phyloP scores from a whole-genome alignment of 495 filamentous ascomycete species.

The Lichenothelia convexa region DNA sequence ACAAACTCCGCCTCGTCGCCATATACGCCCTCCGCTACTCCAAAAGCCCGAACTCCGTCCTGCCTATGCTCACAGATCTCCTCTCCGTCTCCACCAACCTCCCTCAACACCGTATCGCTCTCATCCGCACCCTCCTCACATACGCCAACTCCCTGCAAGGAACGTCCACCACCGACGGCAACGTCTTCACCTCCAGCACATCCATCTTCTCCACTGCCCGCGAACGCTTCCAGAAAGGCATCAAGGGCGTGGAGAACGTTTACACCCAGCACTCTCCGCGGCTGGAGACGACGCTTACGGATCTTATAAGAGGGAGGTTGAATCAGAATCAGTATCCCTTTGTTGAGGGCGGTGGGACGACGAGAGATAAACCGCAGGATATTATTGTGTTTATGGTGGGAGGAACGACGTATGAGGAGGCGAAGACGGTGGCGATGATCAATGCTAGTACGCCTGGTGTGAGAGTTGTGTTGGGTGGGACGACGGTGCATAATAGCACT shows the following conservation, averaged over 20 bases:
- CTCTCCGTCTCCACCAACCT: conserved; percentile 60
- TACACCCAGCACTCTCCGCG: conserved; percentile 94
- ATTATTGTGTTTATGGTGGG: conserved; percentile 88
- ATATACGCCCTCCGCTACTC: conserved; percentile 87
- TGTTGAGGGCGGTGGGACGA: conserved; percentile 66
- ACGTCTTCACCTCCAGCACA: conserved; percentile 78
- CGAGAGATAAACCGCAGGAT: conserved; percentile 88
- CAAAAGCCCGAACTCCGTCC: conserved; percentile 59
- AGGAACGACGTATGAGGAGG: conserved; percentile 88
- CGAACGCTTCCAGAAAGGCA: conserved; percentile 60
- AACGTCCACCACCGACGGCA: conserved; percentile 39
- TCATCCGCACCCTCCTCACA: conserved; percentile 56
- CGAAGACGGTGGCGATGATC: conserved; percentile 78
- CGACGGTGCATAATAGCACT: conserved; percentile 64
- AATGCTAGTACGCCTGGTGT: conserved; percentile 83
- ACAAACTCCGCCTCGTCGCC: conserved; percentile 74
- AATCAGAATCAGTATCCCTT: conserved; percentile 79
- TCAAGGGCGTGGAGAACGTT: conserved; percentile 95
- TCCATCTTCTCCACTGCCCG: conserved; percentile 83
- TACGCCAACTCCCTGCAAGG: conserved; percentile 75
- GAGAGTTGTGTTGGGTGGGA: conserved; percentile 72
- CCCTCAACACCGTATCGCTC: conserved; percentile 48
- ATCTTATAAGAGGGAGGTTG: conserved; percentile 77
- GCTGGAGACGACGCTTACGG: conserved; percentile 71
- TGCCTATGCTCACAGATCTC: conserved; percentile 69